These are phyloP conservation scores for Metschnikowia peoriensis DNA, from an alignment of 805 yeast species.

Conservation along the genomic window DNA sequence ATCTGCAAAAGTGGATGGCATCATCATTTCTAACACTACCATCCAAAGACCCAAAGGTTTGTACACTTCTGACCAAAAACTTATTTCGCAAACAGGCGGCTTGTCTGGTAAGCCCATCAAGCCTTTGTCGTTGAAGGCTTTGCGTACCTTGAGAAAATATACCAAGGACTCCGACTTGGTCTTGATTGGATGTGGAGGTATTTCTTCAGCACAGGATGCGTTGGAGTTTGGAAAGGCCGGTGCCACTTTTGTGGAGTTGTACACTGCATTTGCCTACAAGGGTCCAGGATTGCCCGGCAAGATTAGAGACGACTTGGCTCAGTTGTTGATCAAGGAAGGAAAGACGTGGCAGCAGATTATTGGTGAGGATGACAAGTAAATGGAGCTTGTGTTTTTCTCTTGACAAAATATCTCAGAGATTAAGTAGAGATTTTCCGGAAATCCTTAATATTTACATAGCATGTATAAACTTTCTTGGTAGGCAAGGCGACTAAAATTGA, in stretches of 20 bases:
- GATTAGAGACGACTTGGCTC: conserved; percentile 40
- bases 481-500: too few species aligned
- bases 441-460: too few species aligned
- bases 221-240: conserved; percentile 92
- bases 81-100: conserved; percentile 73
- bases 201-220: conserved; percentile 82
- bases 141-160: conserved; percentile 67
- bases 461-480: too few species aligned
- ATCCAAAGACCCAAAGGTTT: conserved; percentile 71
- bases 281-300: conserved; percentile 78
- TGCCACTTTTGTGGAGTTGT: conserved; percentile 82
- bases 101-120: conserved; percentile 91
- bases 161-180: conserved; percentile 73
- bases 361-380: conserved; percentile 52
- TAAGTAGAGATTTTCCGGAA: too few species aligned
- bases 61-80: conserved; percentile 42
- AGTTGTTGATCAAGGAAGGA: conserved; percentile 63
- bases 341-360: conserved; percentile 82
- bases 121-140: conserved; percentile 69
- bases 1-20: conserved; percentile 80
- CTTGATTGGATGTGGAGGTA: conserved; percentile 93
- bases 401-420: too few species aligned
- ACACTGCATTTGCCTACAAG: conserved; percentile 87
- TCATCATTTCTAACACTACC: conserved; percentile 90
- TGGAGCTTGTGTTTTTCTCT: too few species aligned